These are phyloP conservation scores for Trametes coccinea DNA, from an alignment of 768 basidiomycete species.

Conservation along the genomic window DNA sequence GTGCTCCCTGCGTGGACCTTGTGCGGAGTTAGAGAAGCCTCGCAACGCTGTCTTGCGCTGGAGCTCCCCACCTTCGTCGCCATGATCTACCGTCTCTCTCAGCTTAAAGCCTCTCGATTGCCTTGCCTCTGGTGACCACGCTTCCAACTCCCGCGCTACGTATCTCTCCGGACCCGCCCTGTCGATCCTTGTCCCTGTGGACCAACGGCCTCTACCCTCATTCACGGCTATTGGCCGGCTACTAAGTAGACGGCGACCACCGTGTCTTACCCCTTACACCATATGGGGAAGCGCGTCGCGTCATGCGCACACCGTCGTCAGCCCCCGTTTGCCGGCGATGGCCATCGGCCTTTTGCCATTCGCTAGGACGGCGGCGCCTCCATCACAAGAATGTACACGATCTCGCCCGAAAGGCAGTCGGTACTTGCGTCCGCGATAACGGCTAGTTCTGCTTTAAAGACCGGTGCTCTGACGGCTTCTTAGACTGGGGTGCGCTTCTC, in stretches of 20 bases:
- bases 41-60: not conserved
- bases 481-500: not conserved
- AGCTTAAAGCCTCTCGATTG: not conserved
- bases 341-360: not conserved
- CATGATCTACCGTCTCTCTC: not conserved
- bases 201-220: not conserved
- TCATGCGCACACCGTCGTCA: conserved; percentile 14
- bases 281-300: conserved; percentile 1
- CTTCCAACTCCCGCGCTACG: not conserved
- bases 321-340: not conserved
- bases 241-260: not conserved
- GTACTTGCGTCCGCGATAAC: not conserved
- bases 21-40: not conserved
- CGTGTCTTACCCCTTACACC: not conserved
- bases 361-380: not conserved
- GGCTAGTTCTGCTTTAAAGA: not conserved
- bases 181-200: not conserved
- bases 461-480: not conserved
- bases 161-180: not conserved
- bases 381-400: conserved; percentile 1
- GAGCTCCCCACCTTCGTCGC: not conserved
- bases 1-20: not conserved
- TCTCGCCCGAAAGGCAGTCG: not conserved
- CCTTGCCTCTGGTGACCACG: not conserved
- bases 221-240: conserved; percentile 2